Base-by-base conservation (phyloP, 208 protist species). In the Trichomonas tenax region DNA sequence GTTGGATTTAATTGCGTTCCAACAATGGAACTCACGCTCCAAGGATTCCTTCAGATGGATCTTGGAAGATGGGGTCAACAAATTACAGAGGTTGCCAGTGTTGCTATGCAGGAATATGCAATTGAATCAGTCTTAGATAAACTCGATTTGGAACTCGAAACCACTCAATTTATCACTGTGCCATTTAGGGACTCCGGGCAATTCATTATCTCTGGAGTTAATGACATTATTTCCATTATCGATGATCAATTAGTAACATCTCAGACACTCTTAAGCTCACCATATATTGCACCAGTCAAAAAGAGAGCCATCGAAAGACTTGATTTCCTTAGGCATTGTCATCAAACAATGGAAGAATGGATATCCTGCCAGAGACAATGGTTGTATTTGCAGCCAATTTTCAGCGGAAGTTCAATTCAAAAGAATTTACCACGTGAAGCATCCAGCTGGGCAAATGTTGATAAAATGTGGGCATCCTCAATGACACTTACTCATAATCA, bases 311-410 rank as follows among this genome's bases (percentile, higher is more conserved):
- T 97, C 34, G 86, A 96, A 40, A 97, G 97, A 97, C 96, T 98
- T 41, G 51, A 82, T 31, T 82, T 88, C 41, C 93, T 98, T 4
- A 49, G 45, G 49, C 95, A 97, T 21, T 45, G 97, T 31, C 96
- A 96, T 63, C 97, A 97, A 45, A 97, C 97, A 46, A 40, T 98
- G 26, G 97, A 98, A 38, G 96, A 97, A 9, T 98, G 97, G 97
- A 9, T 98, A 48, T 51, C 95, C 96, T 86, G 96, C 63, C 99
- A 99, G 97, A 98, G 98, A 48, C 98, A 98, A 86, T 99, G 99
- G 98, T 98, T 99, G 97, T 99, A 99, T 97, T 97, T 99, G n/a
- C 98, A 99, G 97, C 99, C 99, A 97, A 99, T 99, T 97, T 99
- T 99, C 97, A 98, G 97, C 14, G 98, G 98, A 23, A 98, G 98